Evolutionary conservation across 148 eudicot species (phyloP).

Genomic region (Arctostaphylos glauca): DNA sequence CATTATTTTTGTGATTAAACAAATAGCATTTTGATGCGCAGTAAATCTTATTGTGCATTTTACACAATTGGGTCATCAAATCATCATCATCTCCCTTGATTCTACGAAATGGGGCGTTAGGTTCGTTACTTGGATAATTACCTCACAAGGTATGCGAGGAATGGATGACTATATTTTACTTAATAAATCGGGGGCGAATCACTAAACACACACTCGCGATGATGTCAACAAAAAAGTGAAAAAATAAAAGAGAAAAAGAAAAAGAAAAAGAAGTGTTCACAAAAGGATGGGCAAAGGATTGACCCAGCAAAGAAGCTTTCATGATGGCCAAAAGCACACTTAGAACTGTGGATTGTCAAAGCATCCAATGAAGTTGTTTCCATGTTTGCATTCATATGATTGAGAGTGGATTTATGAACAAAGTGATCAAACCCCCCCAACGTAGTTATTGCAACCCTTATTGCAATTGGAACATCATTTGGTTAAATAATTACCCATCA

Average conservation of each 20-base stretch:
- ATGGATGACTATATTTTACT: background rate
- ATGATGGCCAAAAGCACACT: background rate
- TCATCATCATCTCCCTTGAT: no score
- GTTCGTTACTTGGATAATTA: background rate
- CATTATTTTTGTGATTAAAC: no score
- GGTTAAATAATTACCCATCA: background rate
- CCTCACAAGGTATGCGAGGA: background rate
- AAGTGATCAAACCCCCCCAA: background rate
- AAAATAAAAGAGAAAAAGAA: background rate
- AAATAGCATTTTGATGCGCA: no score
- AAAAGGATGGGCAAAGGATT: background rate
- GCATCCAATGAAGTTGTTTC: slow-evolving; percentile 9
- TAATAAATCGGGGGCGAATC: background rate
- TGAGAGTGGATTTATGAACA: slow-evolving; percentile 7
- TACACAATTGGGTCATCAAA: no score
- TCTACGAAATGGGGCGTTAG: no score
- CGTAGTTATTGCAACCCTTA: background rate
- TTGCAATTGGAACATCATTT: background rate
- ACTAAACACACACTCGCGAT: background rate
- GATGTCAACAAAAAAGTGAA: background rate
- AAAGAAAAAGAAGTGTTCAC: background rate
- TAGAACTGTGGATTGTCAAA: background rate
- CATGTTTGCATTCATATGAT: slow-evolving; percentile 3
- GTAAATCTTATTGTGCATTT: no score
- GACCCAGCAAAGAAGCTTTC: slow-evolving; percentile 11